Evolutionary conservation across 108 stramenopile species (phyloP).

Genomic region (Skeletonema costatum): DNA sequence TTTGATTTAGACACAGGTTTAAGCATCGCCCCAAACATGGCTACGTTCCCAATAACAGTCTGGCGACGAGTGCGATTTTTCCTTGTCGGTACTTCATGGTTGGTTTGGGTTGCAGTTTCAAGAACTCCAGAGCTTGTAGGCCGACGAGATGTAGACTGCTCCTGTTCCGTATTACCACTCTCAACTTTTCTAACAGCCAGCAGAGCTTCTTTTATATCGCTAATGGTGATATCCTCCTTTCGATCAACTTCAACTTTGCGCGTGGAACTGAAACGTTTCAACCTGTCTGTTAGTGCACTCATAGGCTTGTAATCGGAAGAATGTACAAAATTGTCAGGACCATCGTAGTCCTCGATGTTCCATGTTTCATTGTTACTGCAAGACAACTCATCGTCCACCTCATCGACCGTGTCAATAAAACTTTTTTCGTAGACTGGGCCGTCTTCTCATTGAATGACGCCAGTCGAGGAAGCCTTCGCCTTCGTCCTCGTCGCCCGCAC

Average conservation of each 20-base stretch:
- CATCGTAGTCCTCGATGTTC: conserved; percentile 12
- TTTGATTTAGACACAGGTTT: not conserved
- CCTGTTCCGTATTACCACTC: not conserved
- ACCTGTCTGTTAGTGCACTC: not conserved
- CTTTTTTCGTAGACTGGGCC: not conserved
- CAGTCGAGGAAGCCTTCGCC: not conserved
- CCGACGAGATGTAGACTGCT: not conserved
- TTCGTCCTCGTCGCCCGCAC: not conserved
- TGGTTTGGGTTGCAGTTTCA: not conserved
- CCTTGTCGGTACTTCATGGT: not conserved
- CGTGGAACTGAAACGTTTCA: not conserved
- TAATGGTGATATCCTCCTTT: not conserved
- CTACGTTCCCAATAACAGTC: not conserved
- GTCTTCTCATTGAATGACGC: not conserved
- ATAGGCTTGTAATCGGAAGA: not conserved
- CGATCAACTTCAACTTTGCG: not conserved
- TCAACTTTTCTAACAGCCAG: conserved; percentile 9
- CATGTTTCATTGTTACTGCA: not conserved
- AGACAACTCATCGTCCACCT: not conserved
- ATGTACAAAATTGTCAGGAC: not conserved
- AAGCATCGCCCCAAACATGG: not conserved
- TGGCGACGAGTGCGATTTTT: not conserved
- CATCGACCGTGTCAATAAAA: not conserved
- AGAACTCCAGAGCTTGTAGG: not conserved
- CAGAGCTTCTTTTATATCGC: conserved; percentile 10